Evolutionary conservation across 2,329 filamentous ascomycete species (phyloP).

Genomic region (Trematosphaeria pertusa): DNA sequence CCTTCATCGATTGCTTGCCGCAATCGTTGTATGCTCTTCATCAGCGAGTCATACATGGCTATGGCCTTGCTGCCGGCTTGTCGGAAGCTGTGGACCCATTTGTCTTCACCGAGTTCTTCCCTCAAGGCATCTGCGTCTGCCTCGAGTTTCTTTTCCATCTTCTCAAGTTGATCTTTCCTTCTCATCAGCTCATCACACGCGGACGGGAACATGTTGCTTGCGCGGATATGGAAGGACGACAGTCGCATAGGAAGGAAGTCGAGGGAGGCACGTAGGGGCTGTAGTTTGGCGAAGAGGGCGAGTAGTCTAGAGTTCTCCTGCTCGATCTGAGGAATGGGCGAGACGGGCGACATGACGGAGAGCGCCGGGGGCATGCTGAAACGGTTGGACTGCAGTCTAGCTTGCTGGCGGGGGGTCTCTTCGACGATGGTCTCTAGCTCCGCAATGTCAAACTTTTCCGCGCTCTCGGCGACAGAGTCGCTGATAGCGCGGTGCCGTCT

Average conservation of each 20-base stretch:
- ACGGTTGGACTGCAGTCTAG: slow-evolving; percentile 67
- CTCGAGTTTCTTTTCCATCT: slow-evolving; percentile 86
- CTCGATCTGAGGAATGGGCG: slow-evolving; percentile 60
- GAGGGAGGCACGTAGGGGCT: slow-evolving; percentile 87
- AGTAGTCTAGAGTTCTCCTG: slow-evolving; percentile 89
- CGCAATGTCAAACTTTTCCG: slow-evolving; percentile 74
- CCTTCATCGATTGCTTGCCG: slow-evolving; percentile 79
- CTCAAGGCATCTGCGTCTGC: slow-evolving; percentile 87
- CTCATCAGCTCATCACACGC: slow-evolving; percentile 88
- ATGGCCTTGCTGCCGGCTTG: slow-evolving; percentile 90
- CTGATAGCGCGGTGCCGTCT: slow-evolving; percentile 79
- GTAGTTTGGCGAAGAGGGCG: slow-evolving; percentile 92
- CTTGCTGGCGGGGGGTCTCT: slow-evolving; percentile 71
- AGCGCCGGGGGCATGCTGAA: slow-evolving; percentile 71
- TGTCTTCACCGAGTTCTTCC: slow-evolving; percentile 91
- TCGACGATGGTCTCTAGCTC: slow-evolving; percentile 94
- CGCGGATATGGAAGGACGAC: slow-evolving; percentile 82
- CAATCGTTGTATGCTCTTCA: slow-evolving; percentile 83
- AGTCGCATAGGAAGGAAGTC: slow-evolving; percentile 96
- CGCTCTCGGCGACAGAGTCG: slow-evolving; percentile 66
- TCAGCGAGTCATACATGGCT: slow-evolving; percentile 96
- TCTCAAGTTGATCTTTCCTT: slow-evolving; percentile 76
- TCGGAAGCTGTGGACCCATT: slow-evolving; percentile 94
- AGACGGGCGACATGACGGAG: slow-evolving; percentile 65
- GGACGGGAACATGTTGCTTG: slow-evolving; percentile 80